Evolutionary conservation across 305 asterid genomes (phyloP), one percentile per base, ranked within the genome.

Genomic region (Striga hermonthica): DNA sequence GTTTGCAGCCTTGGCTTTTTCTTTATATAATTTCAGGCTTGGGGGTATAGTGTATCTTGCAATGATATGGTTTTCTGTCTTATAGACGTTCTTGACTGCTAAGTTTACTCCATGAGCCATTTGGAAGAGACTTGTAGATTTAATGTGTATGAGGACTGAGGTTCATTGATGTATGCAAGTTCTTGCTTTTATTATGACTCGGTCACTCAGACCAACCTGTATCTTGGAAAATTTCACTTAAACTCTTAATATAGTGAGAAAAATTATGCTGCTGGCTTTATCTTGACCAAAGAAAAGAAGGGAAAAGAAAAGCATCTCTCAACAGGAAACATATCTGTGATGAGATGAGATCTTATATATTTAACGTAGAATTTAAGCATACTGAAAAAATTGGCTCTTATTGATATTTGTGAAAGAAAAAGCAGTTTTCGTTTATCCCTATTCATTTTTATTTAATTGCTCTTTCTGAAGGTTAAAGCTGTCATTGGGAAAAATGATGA

Each of bases 401-500:
- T 12, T 48, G 47, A 71, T 72, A 58, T 57, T 57, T 71, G 16
- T 34, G 10, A 12, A 35, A 44, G 28, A 62, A 67, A 34, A 39
- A 49, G 2, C 31, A 22, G 31, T 22, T 22, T 41, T 41, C 7
- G 7, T 15, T 14, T 16, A 10, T 8, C 7, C 57, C 35, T 52
- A 52, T 53, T 58, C 35, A 56, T 67, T 57, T 48, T 50, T 1
- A 66, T 52, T 55, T 65, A 57, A 68, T 44, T 72, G 45, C 58
- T 74, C 31, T 66, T 75, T 66, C 59, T 62, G 57, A 72, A 85
- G 98, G 96, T 90, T 75, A 88, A 88, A 86, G 95, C 95, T 64
- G 70, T 88, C 67, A 83, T 72, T 74, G 97, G 96, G 53, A 90
- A 90, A 81, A 84, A 79, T 68, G 96, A 93, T 57, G 99, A 88